Evolutionary conservation across 306 rosid genomes (phyloP).

Genomic region (Parietaria judaica): DNA sequence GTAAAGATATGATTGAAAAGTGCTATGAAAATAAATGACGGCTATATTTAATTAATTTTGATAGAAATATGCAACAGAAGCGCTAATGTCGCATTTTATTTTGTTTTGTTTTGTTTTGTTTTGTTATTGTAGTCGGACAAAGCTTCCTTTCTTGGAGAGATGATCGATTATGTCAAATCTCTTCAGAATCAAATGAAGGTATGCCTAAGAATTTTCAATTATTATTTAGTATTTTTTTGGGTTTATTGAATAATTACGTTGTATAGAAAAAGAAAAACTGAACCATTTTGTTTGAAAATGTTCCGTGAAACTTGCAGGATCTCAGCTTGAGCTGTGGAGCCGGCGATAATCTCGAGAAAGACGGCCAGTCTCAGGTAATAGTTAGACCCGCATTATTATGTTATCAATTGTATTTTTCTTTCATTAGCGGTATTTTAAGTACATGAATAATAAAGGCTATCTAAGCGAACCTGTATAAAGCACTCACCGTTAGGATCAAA

Average conservation of each 20-base stretch:
- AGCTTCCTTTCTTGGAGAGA: constrained; percentile 44
- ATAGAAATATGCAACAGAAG: too few species aligned
- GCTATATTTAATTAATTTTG: neutral
- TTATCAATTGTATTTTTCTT: too few species aligned
- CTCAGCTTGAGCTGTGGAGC: constrained; percentile 30
- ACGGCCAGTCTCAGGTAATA: constrained; percentile 18
- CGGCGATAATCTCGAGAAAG: constrained; percentile 6
- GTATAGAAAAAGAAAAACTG: neutral
- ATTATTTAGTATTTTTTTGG: neutral
- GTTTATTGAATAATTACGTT: neutral
- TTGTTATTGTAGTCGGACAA: constrained; percentile 33
- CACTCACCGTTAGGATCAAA: too few species aligned
- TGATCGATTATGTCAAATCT: constrained; percentile 38
- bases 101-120: neutral
- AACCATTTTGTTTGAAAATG: neutral
- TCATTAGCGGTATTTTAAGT: too few species aligned
- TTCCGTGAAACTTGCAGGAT: constrained; percentile 19
- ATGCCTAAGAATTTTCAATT: constrained; percentile 1
- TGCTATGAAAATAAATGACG: neutral
- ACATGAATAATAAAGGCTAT: too few species aligned
- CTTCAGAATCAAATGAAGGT: constrained; percentile 51
- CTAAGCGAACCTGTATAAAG: too few species aligned
- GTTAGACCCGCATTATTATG: neutral
- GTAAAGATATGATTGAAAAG: neutral
- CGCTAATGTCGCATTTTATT: neutral